Evolutionary conservation across 345 rosid genomes (phyloP), one percentile per base, ranked within the genome.

Genomic region (Pistacia vera): DNA sequence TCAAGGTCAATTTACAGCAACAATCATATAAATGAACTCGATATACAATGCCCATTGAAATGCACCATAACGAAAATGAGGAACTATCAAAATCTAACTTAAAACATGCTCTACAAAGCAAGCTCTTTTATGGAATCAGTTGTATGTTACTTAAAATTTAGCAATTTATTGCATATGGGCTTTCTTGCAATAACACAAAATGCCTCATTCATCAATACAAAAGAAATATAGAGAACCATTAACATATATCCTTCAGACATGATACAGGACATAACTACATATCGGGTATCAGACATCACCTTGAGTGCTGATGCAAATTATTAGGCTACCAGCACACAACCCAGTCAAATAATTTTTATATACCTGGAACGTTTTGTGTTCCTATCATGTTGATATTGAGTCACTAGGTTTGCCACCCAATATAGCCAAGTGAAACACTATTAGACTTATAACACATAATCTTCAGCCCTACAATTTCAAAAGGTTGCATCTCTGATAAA

Each of bases 401-500:
- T 49, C 7, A 70, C 57, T 56, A 51, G 13, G 48, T 62, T 30
- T 25, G 56, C 18, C 41, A 33, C 16, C 57, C 71, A 67, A 48
- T 12, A n/a, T 49, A 67, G 25, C 20, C 20, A 67, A 58, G 41
- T 14, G 20, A n/a, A 12, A 71, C 22, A 71, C 49, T 58, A 60
- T 22, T 30, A 68, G 0, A n/a, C 72, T 33, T 57, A 11, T 77
- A 54, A 14, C 11, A 60, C 59, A 65, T 74, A 59, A 68, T 59
- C 67, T 58, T 49, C 80, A 81, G 48, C 55, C 57, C 63, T 13
- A 44, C 71, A 65, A 64, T 61, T 59, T 22, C 36, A 57, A 68
- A 38, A 44, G 54, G 18, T 18, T 51, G 88, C 80, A 95, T 22
- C 22, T 22, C 22, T 22, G 22, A 22, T 22, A 22, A 22, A 22